Evolutionary conservation across 352 stramenopile species (phyloP).

Genomic region (Pythium rhizo-oryzae): DNA sequence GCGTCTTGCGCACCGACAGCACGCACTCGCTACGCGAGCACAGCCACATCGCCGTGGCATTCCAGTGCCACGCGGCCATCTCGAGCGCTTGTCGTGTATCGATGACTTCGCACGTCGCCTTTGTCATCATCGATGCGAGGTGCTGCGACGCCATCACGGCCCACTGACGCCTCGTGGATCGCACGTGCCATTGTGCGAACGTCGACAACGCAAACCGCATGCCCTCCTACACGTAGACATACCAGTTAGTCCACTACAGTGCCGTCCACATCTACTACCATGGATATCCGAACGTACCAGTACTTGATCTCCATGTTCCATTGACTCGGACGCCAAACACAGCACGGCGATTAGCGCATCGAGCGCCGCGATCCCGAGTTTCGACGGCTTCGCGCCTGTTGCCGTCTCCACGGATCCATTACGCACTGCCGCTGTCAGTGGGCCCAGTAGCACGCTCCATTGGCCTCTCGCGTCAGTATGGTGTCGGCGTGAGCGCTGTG

Average conservation of each 20-base stretch:
- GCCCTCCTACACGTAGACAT: not conserved
- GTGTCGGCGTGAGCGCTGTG: constrained; percentile 37
- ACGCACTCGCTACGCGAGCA: constrained; percentile 46
- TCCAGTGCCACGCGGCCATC: constrained; percentile 73
- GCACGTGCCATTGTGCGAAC: constrained; percentile 15
- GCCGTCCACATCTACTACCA: not conserved
- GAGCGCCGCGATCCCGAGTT: constrained; percentile 51
- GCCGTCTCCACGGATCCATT: constrained; percentile 12
- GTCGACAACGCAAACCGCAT: constrained; percentile 3
- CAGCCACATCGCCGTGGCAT: constrained; percentile 42
- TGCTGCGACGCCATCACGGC: constrained; percentile 8
- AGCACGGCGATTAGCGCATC: constrained; percentile 57
- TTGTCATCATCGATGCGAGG: constrained; percentile 4
- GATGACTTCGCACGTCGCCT: not conserved
- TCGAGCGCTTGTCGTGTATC: constrained; percentile 11
- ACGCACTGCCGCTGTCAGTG: constrained; percentile 9
- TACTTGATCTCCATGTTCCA: not conserved
- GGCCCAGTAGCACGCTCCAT: constrained; percentile 5
- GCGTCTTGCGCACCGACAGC: constrained; percentile 32
- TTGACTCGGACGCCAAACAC: constrained; percentile 23
- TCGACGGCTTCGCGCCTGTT: constrained; percentile 48
- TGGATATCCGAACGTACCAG: not conserved
- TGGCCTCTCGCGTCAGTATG: not conserved
- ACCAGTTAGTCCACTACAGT: not conserved
- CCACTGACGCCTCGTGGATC: constrained; percentile 16